A percentile compares a stretch with the other conserved stretches of the same genome.
phyloP scores from a whole-genome alignment of 2,329 filamentous ascomycete species.

The Talaromyces sp. region DNA sequence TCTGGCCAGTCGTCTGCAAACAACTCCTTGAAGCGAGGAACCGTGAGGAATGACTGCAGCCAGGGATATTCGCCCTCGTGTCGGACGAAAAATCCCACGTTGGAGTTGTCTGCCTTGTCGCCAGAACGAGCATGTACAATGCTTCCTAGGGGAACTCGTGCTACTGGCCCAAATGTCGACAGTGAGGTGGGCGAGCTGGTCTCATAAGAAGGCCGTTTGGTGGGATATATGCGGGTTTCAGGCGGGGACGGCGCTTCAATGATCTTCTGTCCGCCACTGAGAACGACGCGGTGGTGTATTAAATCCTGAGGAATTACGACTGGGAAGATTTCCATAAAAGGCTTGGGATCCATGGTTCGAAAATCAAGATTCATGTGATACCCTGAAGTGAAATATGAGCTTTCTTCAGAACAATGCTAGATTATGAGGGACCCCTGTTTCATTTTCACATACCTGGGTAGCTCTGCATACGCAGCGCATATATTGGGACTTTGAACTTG shows the following conservation, averaged over 20 bases:
- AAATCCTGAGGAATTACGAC: slow-evolving; percentile 21
- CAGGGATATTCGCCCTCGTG: slow-evolving; percentile 25
- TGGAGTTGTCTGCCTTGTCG: slow-evolving; percentile 31
- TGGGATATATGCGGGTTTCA: slow-evolving; percentile 11
- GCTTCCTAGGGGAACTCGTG: slow-evolving; percentile 24
- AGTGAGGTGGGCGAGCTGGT: slow-evolving; percentile 10
- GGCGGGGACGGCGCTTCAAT: slow-evolving; percentile 2
- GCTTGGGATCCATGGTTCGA: slow-evolving; percentile 38
- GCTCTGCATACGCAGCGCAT: slow-evolving; percentile 38
- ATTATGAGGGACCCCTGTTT: neutral
- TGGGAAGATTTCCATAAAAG: slow-evolving; percentile 43
- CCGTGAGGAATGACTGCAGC: slow-evolving; percentile 15
- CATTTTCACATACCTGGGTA: slow-evolving; percentile 27
- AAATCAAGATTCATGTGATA: slow-evolving; percentile 44
- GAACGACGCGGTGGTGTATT: slow-evolving; percentile 13
- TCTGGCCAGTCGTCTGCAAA: slow-evolving; percentile 3
- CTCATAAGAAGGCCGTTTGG: slow-evolving; percentile 14
- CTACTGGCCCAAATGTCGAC: slow-evolving; percentile 23
- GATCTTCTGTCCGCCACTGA: neutral
- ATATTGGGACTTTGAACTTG: slow-evolving; percentile 29
- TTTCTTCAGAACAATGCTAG: neutral
- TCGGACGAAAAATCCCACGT: slow-evolving; percentile 32
- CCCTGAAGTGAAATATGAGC: neutral
- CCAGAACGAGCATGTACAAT: slow-evolving; percentile 31
- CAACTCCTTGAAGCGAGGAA: neutral